Conservation (phyloP, 306 rosid species). For the Biancaea sappan region DNA sequence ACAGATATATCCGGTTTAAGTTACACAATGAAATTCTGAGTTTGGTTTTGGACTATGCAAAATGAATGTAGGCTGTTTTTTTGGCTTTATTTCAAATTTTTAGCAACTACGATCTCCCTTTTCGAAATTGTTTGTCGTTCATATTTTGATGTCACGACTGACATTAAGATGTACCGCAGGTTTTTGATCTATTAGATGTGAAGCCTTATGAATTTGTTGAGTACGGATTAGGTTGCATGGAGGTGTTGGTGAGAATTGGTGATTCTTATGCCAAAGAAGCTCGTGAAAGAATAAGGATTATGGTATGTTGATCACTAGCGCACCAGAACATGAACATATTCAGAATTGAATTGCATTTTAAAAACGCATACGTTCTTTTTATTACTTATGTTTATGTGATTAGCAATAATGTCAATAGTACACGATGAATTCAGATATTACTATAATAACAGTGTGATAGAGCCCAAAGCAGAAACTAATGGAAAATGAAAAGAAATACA, state of each 20-base stretch:
- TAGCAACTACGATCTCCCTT: neutral
- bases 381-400: neutral
- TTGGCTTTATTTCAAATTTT: conserved; percentile 2
- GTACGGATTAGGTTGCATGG: conserved; percentile 86
- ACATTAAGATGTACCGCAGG: conserved; percentile 50
- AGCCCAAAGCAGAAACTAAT: too few relatives aligned
- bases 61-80: neutral
- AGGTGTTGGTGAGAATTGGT: conserved; percentile 66
- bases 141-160: conserved; percentile 12
- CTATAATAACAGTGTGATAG: conserved; percentile 20
- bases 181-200: conserved; percentile 83
- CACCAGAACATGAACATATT: conserved; percentile 5
- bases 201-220: conserved; percentile 88
- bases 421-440: conserved; percentile 20
- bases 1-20: neutral
- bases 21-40: neutral
- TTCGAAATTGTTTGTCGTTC: neutral
- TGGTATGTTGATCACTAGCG: conserved; percentile 65
- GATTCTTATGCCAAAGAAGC: conserved; percentile 82
- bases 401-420: neutral
- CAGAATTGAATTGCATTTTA: conserved; percentile 6
- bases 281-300: conserved; percentile 77
- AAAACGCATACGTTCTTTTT: neutral
- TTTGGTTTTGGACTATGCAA: neutral
- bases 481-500: too few relatives aligned